Base-by-base conservation (phyloP, 2,329 filamentous ascomycete species). In the Leptographium wingfieldii region DNA sequence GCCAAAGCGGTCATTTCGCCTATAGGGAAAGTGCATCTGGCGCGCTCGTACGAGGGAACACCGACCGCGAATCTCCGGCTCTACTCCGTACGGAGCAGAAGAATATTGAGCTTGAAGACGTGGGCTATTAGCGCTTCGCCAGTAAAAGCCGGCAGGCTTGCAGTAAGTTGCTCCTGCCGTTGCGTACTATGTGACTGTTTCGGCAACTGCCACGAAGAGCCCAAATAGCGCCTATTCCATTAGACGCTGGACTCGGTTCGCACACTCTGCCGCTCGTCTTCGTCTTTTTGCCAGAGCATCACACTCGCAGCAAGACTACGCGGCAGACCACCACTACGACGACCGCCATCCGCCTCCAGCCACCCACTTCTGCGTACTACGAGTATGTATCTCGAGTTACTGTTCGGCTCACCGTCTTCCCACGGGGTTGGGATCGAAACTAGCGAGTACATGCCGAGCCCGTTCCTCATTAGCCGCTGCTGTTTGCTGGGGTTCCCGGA, bases 401-500 rank as follows among this genome's bases (percentile, higher is more conserved):
- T 19, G 12, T 43, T 16, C 16, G 19, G 16, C 43, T 46, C 43
- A 40, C 25, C 19, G 31, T 40, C 63, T 63, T 69, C 67, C 69
- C 68, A 68, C 66, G 67, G 67, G 63, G 62, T 66, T 69, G 68
- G 69, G 66, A 69, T 70, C 64, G 66, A 63, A 68, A 65, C 68
- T 69, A 69, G 61, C 63, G 62, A 68, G 53, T 60, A 68, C 64
- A 67, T 70, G 68, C 68, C 69, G 68, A 67, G 63, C 66, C 65
- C 65, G 63, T 64, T 58, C 56, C 63, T 65, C 66, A 68, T 68
- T 67, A 69, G 66, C 64, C 66, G 63, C 63, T 66, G 49, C 59
- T 65, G 65, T 64, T 68, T 64, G 64, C 64, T 65, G 64, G 65
- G 63, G 64, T 60, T 62, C 60, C 60, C 62, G 57, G 54, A 55